Evolutionary conservation across 768 basidiomycete species (phyloP).

Genomic region (Termitomyces sp.): DNA sequence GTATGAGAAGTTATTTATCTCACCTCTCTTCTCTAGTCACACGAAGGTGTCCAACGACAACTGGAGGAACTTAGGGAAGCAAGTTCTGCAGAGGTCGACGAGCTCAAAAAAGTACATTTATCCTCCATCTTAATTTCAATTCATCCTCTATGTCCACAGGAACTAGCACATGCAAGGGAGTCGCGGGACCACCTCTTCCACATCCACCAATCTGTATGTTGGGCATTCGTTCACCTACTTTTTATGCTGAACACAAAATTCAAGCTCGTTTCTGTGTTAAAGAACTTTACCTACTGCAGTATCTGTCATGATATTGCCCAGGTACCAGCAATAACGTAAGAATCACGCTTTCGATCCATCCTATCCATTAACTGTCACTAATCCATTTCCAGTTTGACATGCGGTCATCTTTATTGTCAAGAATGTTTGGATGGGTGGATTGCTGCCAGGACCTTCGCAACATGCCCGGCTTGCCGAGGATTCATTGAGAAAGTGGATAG

Average conservation of each 20-base stretch:
- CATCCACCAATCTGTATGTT: no score
- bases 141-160: no score
- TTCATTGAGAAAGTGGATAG: not conserved
- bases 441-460: not conserved
- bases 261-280: not conserved
- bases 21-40: not conserved
- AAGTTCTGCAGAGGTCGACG: not conserved
- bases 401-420: not conserved
- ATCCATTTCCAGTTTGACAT: not conserved
- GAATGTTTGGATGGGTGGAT: not conserved
- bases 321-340: not conserved
- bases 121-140: no score
- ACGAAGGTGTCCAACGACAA: not conserved
- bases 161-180: no score
- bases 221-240: no score
- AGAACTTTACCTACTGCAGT: not conserved
- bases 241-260: not conserved
- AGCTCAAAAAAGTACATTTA: not conserved
- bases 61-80: not conserved
- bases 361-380: not conserved
- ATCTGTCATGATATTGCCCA: not conserved
- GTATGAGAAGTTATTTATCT: not conserved
- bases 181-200: no score
- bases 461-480: not conserved
- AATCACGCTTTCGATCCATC: not conserved